Conservation (phyloP, 1,284 basidiomycete species). For the Fomitopsis palustris region DNA sequence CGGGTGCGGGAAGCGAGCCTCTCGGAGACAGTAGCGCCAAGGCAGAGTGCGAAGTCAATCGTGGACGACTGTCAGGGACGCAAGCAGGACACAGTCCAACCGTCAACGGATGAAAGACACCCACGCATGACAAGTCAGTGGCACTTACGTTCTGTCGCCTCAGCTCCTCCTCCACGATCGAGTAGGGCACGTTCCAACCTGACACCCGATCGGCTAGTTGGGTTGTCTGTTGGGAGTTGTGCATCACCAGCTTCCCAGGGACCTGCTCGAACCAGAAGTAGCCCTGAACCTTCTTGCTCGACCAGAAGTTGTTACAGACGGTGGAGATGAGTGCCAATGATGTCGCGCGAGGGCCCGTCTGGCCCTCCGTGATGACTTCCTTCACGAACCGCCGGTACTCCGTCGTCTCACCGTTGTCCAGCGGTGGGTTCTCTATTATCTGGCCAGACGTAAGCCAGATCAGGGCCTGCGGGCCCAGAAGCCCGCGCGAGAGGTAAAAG, state of each 20-base stretch:
- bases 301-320: slow-evolving; percentile 79
- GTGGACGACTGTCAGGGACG: slow-evolving; percentile 71
- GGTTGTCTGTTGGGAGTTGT: slow-evolving; percentile 76
- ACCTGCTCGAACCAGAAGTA: slow-evolving; percentile 75
- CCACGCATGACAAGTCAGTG: slow-evolving; percentile 6
- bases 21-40: slow-evolving; percentile 85
- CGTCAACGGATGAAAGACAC: background rate
- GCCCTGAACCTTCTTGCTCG: slow-evolving; percentile 65
- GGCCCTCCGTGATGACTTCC: slow-evolving; percentile 91
- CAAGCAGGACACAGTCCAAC: slow-evolving; percentile 6
- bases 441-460: slow-evolving; percentile 88
- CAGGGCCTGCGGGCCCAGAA: slow-evolving; percentile 84
- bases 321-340: slow-evolving; percentile 82
- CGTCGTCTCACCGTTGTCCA: slow-evolving; percentile 92
- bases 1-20: slow-evolving; percentile 78
- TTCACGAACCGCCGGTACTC: slow-evolving; percentile 96
- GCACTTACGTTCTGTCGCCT: slow-evolving; percentile 89
- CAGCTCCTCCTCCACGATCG: slow-evolving; percentile 90
- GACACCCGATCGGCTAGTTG: slow-evolving; percentile 86
- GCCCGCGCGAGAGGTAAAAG: slow-evolving; percentile 91
- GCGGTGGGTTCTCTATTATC: slow-evolving; percentile 84
- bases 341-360: slow-evolving; percentile 89
- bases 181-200: slow-evolving; percentile 90
- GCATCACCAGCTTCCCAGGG: slow-evolving; percentile 55
- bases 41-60: slow-evolving; percentile 95